Percentiles rank a stretch among this genome's conserved stretches.
These are phyloP conservation scores for Naumovozyma castellii DNA, from an alignment of 805 yeast species.

Conservation along the genomic window DNA sequence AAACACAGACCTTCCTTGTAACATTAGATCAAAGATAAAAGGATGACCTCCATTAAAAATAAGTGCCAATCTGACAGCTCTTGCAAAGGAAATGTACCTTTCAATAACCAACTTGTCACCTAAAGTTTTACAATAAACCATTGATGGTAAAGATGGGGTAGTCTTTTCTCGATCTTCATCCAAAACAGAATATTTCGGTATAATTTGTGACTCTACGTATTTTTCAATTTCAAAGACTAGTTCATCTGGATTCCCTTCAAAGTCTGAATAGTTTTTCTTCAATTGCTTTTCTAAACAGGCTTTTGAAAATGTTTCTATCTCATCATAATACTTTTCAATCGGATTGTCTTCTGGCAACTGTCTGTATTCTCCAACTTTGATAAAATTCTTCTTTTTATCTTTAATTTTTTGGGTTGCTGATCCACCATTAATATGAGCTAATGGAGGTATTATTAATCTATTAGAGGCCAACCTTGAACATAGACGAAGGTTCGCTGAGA, in stretches of 20 bases:
- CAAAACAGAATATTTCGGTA: conserved; percentile 13
- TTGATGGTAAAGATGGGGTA: not conserved
- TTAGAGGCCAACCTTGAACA: conserved; percentile 10
- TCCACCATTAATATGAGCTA: conserved; percentile 8
- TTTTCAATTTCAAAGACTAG: conserved; percentile 33
- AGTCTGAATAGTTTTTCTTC: conserved; percentile 32
- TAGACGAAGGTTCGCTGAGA: not conserved
- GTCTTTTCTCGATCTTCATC: not conserved
- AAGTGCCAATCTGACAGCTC: conserved; percentile 36
- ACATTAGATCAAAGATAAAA: conserved; percentile 46
- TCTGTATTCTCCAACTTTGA: conserved; percentile 24
- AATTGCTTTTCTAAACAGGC: conserved; percentile 14
- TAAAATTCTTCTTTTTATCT: conserved; percentile 1
- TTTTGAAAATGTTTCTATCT: conserved; percentile 23
- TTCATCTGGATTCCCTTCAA: conserved; percentile 31
- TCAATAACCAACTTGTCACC: conserved; percentile 18
- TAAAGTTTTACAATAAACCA: conserved; percentile 6
- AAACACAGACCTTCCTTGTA: conserved; percentile 41
- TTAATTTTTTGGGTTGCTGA: not conserved
- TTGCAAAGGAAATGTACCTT: conserved; percentile 31
- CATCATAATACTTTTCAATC: conserved; percentile 41
- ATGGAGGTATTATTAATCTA: conserved; percentile 17
- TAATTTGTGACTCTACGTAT: conserved; percentile 29
- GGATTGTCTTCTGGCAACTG: conserved; percentile 47
- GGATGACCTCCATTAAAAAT: conserved; percentile 50